Conservation (phyloP, 176 grass and related monocot species). For the Rhynchospora breviuscula region DNA sequence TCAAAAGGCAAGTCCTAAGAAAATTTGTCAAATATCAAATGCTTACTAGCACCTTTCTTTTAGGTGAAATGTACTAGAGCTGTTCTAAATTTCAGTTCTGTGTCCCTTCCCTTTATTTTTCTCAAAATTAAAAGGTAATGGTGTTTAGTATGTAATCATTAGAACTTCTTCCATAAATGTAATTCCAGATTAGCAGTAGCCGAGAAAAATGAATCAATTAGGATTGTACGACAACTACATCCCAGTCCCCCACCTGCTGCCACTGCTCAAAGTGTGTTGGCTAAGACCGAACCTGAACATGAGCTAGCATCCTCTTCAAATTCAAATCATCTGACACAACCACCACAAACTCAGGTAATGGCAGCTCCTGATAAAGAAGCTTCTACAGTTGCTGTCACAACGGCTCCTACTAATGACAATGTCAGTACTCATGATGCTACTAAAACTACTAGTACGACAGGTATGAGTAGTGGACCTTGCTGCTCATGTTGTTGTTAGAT, state of each 20-base stretch:
- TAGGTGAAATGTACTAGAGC: background rate
- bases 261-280: background rate
- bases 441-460: background rate
- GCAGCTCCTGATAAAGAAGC: background rate
- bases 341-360: background rate
- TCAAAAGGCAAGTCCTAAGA: background rate
- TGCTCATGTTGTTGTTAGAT: background rate
- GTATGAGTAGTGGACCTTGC: background rate
- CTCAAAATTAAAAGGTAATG: background rate
- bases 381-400: background rate
- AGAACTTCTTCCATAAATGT: background rate
- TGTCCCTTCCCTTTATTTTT: background rate
- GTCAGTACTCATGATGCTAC: background rate
- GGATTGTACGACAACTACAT: background rate
- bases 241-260: background rate
- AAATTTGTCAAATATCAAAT: background rate
- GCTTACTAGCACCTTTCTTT: background rate
- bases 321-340: background rate
- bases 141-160: background rate
- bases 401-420: background rate
- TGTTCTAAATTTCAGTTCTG: background rate
- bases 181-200: constrained; percentile 7
- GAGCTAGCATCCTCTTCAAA: background rate
- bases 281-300: background rate
- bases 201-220: constrained; percentile 5